Evolutionary conservation across 352 stramenopile species (phyloP), one percentile per base, ranked within the genome.

Genomic region (Phytophthora litchii): DNA sequence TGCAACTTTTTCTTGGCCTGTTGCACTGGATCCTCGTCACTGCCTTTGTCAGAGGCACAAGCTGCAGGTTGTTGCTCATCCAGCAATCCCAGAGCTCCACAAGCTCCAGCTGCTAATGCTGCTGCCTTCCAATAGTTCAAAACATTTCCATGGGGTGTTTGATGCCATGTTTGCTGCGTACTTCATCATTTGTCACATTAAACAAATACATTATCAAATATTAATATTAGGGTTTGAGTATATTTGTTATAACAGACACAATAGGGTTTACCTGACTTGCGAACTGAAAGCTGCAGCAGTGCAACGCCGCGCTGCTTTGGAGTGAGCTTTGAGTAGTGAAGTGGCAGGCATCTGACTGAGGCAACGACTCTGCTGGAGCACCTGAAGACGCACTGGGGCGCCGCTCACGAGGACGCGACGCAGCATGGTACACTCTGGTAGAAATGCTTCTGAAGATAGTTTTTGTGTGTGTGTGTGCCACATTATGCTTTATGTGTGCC

Each of bases 1-100:
- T 81, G 59, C 7, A 89, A 40, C 49, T 87, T 88, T 50, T 86
- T 80, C 63, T 88, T 86, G 46, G 81, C 47, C 52, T 85, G 69
- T 49, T 78, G 79, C 31, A 91, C 20, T 0, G 81, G 37, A 50
- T 91, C 73, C 1, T 86, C 72, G 0, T 63, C 54, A n/a, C 66
- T 58, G 10, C 27, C 20, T 43, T 60, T 66, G 6, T 12, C 36
- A 4, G 57, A 54, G 16, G 62, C 62, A 58, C 67, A 76, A 10
- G 54, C 35, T 0, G 59, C 51, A 3, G 58, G 53, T 19, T 66
- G 23, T 6, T 52, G 51, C 4, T 62, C 48, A 13, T 67, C 55
- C 19, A 64, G 21, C 11, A 69, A 32, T 8, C 16, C 38, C 32
- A 69, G 23, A 34, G 43, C 20, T 0, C 38, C 48, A 57, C 48